Evolutionary conservation across 2,329 filamentous ascomycete species (phyloP).

Genomic region (Drechslerella dactyloides): DNA sequence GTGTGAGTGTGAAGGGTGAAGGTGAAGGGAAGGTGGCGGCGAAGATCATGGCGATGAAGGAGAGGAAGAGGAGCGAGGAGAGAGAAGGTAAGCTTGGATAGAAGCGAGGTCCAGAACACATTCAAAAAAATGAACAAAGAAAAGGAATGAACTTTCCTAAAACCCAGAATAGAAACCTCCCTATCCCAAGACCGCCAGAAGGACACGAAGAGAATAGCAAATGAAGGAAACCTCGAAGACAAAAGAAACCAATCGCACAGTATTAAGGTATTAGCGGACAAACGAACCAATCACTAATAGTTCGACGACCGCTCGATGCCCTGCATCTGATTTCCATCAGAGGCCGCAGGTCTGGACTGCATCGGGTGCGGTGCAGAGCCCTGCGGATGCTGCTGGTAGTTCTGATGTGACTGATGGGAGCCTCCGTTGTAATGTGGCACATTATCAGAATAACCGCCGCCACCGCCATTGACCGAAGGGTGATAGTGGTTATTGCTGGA

Average conservation of each 20-base stretch:
- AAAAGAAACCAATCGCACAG: background rate
- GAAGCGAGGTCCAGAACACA: too few species aligned
- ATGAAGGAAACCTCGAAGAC: too few species aligned
- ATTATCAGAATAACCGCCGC: constrained; percentile 14
- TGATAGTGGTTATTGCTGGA: constrained; percentile 20
- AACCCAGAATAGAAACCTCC: constrained; percentile 24
- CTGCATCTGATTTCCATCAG: constrained; percentile 53
- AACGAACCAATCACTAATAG: constrained; percentile 12
- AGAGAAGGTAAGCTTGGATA: too few species aligned
- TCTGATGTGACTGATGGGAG: constrained; percentile 48
- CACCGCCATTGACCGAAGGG: constrained; percentile 8
- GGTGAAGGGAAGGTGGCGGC: constrained; percentile 28
- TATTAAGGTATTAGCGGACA: constrained; percentile 9
- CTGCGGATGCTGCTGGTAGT: constrained; percentile 28
- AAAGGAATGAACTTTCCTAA: constrained; percentile 18
- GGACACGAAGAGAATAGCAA: too few species aligned
- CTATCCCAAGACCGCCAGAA: background rate
- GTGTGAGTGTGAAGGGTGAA: too few species aligned
- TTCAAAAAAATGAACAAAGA: too few species aligned
- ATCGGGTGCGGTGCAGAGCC: background rate
- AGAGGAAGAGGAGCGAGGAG: constrained; percentile 28
- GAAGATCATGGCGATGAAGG: too few species aligned
- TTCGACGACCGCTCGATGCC: constrained; percentile 53
- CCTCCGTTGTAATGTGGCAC: constrained; percentile 45
- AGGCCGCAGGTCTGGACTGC: constrained; percentile 26